These are phyloP conservation scores for Cystobasidium sp. DNA, from an alignment of 1,284 basidiomycete genomes.

Conservation along the genomic window DNA sequence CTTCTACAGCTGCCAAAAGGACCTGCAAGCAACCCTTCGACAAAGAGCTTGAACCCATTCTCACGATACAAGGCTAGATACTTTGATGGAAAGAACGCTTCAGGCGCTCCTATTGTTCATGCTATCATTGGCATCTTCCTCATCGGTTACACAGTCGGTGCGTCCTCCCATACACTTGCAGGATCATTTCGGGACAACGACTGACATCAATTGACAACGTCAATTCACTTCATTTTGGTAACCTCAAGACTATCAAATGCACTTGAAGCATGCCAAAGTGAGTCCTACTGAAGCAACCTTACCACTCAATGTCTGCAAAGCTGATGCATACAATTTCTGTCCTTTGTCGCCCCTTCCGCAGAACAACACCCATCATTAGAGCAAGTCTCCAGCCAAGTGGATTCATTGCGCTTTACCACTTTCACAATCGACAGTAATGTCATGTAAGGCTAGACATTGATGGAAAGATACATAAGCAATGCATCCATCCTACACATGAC, in stretches of 20 bases:
- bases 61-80: conserved; percentile 53
- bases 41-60: conserved; percentile 50
- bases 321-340: not conserved
- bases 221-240: not conserved
- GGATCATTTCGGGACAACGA: not conserved
- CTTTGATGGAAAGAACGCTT: conserved; percentile 54
- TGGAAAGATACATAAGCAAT: too few relatives aligned
- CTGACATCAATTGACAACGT: not conserved
- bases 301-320: not conserved
- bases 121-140: conserved; percentile 52
- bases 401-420: not conserved
- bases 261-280: conserved; percentile 54
- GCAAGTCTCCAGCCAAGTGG: not conserved
- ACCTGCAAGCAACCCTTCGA: conserved; percentile 44
- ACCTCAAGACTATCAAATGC: conserved; percentile 49
- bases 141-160: conserved; percentile 52
- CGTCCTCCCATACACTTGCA: conserved; percentile 1
- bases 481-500: too few relatives aligned
- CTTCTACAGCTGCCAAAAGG: conserved; percentile 54
- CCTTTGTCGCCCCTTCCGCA: not conserved
- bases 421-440: not conserved
- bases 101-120: conserved; percentile 54
- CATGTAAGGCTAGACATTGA: not conserved
- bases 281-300: conserved; percentile 1
- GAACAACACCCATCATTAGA: conserved; percentile 13